Base-by-base conservation (phyloP, 805 yeast species). In the Metschnikowia baotianmanensis region DNA sequence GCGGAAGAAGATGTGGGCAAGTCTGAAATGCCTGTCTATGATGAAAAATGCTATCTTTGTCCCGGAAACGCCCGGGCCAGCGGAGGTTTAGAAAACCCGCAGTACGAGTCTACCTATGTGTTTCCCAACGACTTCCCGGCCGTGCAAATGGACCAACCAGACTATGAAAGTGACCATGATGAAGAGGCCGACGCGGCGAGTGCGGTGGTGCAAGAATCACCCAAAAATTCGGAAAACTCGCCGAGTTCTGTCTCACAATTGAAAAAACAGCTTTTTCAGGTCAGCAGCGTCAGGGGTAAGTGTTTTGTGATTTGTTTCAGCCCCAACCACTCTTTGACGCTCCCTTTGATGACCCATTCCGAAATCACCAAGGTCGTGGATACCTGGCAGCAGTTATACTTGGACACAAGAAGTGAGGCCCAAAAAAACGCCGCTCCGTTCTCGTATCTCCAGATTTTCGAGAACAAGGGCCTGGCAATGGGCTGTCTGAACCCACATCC, bases 401-500 rank as follows among this genome's bases (percentile, higher is more conserved):
- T 53, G 16, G 67, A 63, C 22, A 64, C 82, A 27, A 59, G 71
- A 29, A 47, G 47, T 11, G 71, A 72, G 46, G 48, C 52, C 6
- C 51, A 53, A 13, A 59, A 61, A 13, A 59, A 63, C 3, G 62
- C 60, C 23, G 68, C 67, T 4, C 78, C 83, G 22, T 76, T 57
- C 56, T 70, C 71, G 47, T 82, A 83, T 60, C 61, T 83, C 45
- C 89, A 83, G 62, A 80, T 83, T 27, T 83, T 83, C 56, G 91
- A 83, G 58, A 83, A 83, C 58, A 83, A 83, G 60, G 90, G 90
- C 22, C 68, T 80, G 30, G 83, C 86, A 5, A 83, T 83, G 90
- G 90, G 90, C 28, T 83, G 90, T 55, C 82, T 88, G 3, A 83
- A 83, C 55, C 83, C 87, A 2, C 91, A 83, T 61, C 89, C 90